Base-by-base conservation (phyloP, 495 filamentous ascomycete genomes). In the Podospora anserina region DNA sequence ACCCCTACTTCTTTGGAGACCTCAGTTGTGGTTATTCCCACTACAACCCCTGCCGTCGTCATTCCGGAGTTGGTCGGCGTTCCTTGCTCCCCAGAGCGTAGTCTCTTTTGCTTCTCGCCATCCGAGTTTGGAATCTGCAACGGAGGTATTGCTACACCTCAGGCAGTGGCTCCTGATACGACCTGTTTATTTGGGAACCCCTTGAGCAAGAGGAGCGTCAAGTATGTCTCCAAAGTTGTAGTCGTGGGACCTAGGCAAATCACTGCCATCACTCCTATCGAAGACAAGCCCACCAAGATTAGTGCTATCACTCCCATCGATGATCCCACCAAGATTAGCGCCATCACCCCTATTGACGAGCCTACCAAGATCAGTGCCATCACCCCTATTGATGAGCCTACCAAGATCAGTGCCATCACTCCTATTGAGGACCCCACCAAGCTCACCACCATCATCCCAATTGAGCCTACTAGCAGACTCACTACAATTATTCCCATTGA, bases 81-180 rank as follows among this genome's bases (percentile, higher is more conserved):
- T 53, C 27, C 53, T 53, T 72, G 72, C 70, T 67, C 72, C 1
- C 20, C 63, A 3, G 61, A 70, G 18, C 68, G 70, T 2, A 61
- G 64, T 9, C 27, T 75, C 23, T 53, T 75, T 54, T 75, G 72
- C 66, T 67, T 72, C 53, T 62, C 49, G 27, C 23, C 32, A 6
- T 60, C 53, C 1, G 34, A 44, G 4, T 76, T 74, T 55, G 74
- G 74, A 1, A 19, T 72, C 27, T 76, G 74, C 16, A 68, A 63
- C 6, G 53, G 69, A 54, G 72, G 70, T 2, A 4, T 34, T 19
- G 70, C 72, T 3, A 63, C 74, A 16, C 30, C 62, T 1, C 68
- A 72, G 49, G 5, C 32, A 1, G 68, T 75, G 11, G 70, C 70
- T 15, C 16, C 28, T 1, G 74, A 72, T 6, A 76, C 72, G 20